phyloP scores from a whole-genome alignment of 306 rosid genomes.

The Rubus idaeus region DNA sequence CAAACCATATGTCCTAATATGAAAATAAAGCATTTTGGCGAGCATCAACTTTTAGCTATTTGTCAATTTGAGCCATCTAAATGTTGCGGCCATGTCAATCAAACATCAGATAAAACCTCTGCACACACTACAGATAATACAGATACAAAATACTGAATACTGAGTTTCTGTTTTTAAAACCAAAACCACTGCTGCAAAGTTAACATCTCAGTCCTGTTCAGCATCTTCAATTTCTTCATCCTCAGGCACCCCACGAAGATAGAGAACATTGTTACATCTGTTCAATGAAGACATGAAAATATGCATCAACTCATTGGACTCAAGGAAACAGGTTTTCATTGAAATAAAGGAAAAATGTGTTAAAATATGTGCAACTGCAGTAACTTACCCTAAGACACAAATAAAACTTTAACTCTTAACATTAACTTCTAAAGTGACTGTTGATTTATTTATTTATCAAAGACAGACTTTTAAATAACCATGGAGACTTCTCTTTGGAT shows the following conservation, averaged over 20 bases:
- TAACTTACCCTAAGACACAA: too few species aligned
- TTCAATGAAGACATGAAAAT: conserved; percentile 19
- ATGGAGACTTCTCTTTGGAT: too few species aligned
- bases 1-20: not conserved
- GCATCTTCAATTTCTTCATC: conserved; percentile 97
- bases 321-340: not conserved
- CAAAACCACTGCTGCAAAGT: conserved; percentile 14
- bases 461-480: too few species aligned
- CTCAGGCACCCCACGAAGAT: conserved; percentile 94
- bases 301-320: not conserved
- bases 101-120: too few species aligned
- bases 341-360: not conserved
- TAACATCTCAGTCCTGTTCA: conserved; percentile 53
- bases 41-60: not conserved
- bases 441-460: too few species aligned
- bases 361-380: not conserved
- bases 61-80: not conserved
- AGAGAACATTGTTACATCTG: conserved; percentile 96
- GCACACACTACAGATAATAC: conserved; percentile 22
- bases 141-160: not conserved
- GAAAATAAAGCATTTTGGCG: not conserved
- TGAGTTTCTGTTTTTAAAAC: not conserved
- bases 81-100: not conserved
- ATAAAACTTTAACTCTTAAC: too few species aligned
- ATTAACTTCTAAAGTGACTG: too few species aligned